Conservation (phyloP, 768 basidiomycete genomes). For the Boletus rex-veris region DNA sequence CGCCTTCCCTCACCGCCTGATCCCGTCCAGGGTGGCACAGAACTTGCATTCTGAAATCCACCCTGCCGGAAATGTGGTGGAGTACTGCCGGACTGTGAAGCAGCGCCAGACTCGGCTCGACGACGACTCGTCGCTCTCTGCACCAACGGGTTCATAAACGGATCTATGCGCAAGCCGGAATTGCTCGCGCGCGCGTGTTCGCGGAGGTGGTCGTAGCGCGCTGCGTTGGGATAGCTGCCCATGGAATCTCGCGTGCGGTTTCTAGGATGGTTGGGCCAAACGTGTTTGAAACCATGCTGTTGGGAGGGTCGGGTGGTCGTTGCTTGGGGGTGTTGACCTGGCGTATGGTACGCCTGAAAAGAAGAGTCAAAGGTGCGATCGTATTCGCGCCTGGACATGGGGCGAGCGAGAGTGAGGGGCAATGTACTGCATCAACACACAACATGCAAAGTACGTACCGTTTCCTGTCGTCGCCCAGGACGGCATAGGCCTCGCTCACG, state of each 20-base stretch:
- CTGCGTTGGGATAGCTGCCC: constrained; percentile 4
- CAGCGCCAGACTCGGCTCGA: neutral
- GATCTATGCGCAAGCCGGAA: constrained; percentile 12
- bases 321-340: constrained; percentile 29
- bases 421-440: neutral
- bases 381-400: constrained; percentile 29
- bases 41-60: constrained; percentile 4
- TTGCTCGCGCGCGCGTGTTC: constrained; percentile 6
- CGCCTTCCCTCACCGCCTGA: constrained; percentile 2
- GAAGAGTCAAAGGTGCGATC: constrained; percentile 23
- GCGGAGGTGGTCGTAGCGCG: constrained; percentile 9
- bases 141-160: constrained; percentile 25
- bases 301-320: constrained; percentile 26
- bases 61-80: neutral
- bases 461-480: constrained; percentile 44
- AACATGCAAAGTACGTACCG: constrained; percentile 28
- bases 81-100: neutral
- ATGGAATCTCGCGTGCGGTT: constrained; percentile 17
- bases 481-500: constrained; percentile 46
- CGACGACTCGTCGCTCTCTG: constrained; percentile 27
- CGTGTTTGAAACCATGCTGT: constrained; percentile 23
- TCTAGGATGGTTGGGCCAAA: constrained; percentile 27
- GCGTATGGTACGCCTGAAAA: neutral
- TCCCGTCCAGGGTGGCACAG: constrained; percentile 3
- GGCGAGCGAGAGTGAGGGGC: neutral